Percentiles rank a stretch among this genome's conserved stretches.
phyloP scores from a whole-genome alignment of 148 eudicot species.

The Fagopyrum esculentum region DNA sequence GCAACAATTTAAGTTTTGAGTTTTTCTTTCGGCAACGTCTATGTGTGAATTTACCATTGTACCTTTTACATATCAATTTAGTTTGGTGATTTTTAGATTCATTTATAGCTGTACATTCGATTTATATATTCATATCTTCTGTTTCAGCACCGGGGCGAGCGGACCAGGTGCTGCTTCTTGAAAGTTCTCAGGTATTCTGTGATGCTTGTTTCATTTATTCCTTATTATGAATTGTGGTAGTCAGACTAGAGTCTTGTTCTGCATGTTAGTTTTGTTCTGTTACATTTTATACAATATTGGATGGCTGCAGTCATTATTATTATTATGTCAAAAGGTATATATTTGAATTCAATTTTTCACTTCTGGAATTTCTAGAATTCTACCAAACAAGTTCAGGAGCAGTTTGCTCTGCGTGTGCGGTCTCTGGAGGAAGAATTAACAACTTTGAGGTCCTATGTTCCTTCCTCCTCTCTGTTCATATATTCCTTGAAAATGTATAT shows the following conservation, averaged over 20 bases:
- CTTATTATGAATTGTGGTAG: neutral
- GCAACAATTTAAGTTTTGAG: neutral
- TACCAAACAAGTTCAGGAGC: constrained; percentile 46
- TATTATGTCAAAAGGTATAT: neutral
- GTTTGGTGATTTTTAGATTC: neutral
- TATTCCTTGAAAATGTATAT: neutral
- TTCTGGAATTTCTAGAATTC: constrained; percentile 34
- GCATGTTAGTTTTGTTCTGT: neutral
- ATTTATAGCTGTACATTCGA: too few relatives aligned
- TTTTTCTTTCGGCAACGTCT: neutral
- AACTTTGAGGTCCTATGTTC: constrained; percentile 31
- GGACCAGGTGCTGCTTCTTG: constrained; percentile 45
- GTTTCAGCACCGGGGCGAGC: constrained; percentile 37
- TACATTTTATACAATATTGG: neutral
- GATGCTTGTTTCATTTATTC: neutral
- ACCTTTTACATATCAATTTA: neutral
- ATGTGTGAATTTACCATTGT: neutral
- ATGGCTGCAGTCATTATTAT: neutral
- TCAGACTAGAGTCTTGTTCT: neutral
- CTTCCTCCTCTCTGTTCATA: neutral
- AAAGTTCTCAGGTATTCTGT: constrained; percentile 40
- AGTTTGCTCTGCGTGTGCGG: constrained; percentile 52
- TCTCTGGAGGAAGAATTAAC: constrained; percentile 64
- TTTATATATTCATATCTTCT: neutral
- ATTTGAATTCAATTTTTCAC: neutral